These are phyloP conservation scores for Excoecaria cochinchinensis DNA, from an alignment of 345 rosid species.

Conservation along the genomic window DNA sequence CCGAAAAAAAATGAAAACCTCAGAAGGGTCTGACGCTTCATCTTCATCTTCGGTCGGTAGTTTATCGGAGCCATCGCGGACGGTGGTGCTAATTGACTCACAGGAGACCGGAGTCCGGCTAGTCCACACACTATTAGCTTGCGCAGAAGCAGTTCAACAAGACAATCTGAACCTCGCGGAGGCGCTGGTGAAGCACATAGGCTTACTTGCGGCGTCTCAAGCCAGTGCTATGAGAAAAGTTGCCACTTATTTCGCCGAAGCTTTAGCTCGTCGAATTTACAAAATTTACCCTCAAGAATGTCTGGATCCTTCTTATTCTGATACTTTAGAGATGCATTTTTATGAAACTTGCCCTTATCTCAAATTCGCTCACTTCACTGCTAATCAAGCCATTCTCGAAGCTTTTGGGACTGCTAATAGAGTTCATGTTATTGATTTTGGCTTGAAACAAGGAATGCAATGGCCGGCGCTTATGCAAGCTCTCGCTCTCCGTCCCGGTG, in stretches of 20 bases:
- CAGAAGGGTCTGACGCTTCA: background rate
- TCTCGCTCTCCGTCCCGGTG: conserved; percentile 28
- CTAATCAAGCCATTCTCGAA: conserved; percentile 35
- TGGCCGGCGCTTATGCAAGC: conserved; percentile 38
- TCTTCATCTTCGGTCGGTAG: background rate
- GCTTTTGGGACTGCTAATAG: conserved; percentile 26
- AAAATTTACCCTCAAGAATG: conserved; percentile 25
- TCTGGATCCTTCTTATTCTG: conserved; percentile 25
- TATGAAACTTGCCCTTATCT: conserved; percentile 33
- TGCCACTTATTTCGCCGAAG: conserved; percentile 31
- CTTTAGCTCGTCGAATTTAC: conserved; percentile 36
- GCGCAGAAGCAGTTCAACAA: conserved; percentile 32
- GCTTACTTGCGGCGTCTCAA: conserved; percentile 33
- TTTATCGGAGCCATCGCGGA: conserved; percentile 12
- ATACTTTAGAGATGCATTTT: conserved; percentile 35
- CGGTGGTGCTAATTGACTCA: conserved; percentile 29
- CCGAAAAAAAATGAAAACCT: conserved; percentile 22
- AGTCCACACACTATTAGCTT: conserved; percentile 33
- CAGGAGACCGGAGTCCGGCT: conserved; percentile 34
- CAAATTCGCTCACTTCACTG: conserved; percentile 31
- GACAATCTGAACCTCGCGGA: conserved; percentile 29
- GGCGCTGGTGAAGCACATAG: conserved; percentile 25
- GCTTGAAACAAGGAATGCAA: conserved; percentile 38
- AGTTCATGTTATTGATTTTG: conserved; percentile 37
- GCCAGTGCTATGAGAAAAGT: conserved; percentile 35